Conservation (phyloP, 495 filamentous ascomycete genomes). For the Xeromyces bisporus region DNA sequence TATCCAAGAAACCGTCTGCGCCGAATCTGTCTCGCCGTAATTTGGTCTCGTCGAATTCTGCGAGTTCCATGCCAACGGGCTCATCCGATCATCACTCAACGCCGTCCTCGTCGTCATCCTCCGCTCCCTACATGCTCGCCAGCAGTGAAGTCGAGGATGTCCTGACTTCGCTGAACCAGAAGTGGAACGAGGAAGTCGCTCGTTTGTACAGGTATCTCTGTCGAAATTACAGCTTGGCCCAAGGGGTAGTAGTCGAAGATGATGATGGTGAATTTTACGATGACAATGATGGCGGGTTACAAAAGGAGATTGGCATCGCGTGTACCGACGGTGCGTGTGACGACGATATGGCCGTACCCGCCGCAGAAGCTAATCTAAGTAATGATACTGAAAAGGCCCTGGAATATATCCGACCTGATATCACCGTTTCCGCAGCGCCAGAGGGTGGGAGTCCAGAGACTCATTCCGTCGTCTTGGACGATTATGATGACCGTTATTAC, state of each 20-base stretch:
- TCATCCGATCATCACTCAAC: constrained; percentile 5
- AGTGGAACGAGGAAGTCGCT: constrained; percentile 44
- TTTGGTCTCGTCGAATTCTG: too few relatives aligned
- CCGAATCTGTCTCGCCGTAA: constrained; percentile 6
- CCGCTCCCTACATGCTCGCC: constrained; percentile 18
- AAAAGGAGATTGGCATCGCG: constrained; percentile 1
- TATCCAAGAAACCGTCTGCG: constrained; percentile 17
- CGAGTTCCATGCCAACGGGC: constrained; percentile 4
- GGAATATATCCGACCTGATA: constrained; percentile 23
- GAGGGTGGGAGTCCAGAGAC: constrained; percentile 3
- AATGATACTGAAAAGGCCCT: too few relatives aligned
- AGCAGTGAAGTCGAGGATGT: constrained; percentile 37
- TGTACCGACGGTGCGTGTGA: constrained; percentile 19
- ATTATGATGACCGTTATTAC: constrained; percentile 1
- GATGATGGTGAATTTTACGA: constrained; percentile 2
- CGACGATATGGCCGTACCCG: too few relatives aligned
- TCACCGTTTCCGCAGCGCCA: constrained; percentile 20
- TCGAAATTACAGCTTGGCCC: constrained; percentile 42
- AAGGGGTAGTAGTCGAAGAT: too few relatives aligned
- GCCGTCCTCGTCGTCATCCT: constrained; percentile 2
- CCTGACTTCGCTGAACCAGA: constrained; percentile 38
- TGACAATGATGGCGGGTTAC: background rate
- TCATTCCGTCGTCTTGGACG: background rate
- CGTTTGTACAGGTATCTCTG: constrained; percentile 40
- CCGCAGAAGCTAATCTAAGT: too few relatives aligned